phyloP scores from a whole-genome alignment of 129 eudicot genomes.

The Deinandra increscens region DNA sequence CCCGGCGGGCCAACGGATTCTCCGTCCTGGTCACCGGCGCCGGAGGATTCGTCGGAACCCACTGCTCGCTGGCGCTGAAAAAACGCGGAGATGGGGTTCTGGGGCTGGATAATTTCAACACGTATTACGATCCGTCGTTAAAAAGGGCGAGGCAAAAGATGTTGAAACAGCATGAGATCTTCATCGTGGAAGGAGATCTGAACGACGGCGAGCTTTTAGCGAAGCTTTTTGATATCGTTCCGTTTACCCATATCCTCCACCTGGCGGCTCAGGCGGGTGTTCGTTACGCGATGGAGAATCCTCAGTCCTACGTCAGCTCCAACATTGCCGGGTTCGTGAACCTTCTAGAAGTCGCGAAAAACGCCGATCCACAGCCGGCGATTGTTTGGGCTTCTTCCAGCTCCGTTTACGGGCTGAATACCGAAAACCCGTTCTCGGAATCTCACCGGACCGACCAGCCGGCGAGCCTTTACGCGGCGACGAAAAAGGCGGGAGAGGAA shows the following conservation, averaged over 20 bases:
- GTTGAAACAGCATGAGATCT: conserved; percentile 41
- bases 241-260: conserved; percentile 63
- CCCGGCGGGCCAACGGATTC: conserved; percentile 55
- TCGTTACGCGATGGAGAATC: conserved; percentile 77
- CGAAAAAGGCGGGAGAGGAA: conserved; percentile 76
- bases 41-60: conserved; percentile 70
- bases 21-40: conserved; percentile 79
- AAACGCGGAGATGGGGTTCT: conserved; percentile 76
- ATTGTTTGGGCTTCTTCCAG: conserved; percentile 80
- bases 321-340: conserved; percentile 75
- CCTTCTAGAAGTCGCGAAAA: conserved; percentile 49
- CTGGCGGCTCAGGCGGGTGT: conserved; percentile 78
- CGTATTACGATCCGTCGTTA: conserved; percentile 65
- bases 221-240: conserved; percentile 65
- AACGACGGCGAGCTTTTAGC: conserved; percentile 56
- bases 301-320: conserved; percentile 55
- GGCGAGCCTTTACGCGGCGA: conserved; percentile 76
- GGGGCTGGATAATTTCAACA: conserved; percentile 66
- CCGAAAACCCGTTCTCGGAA: conserved; percentile 68
- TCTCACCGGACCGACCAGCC: conserved; percentile 68
- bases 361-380: conserved; percentile 68
- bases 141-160: conserved; percentile 63
- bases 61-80: conserved; percentile 57
- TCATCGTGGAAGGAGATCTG: conserved; percentile 65
- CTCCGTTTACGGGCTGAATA: conserved; percentile 73